These are phyloP conservation scores for Mucuna pruriens DNA, from an alignment of 306 rosid genomes.

Conservation along the genomic window DNA sequence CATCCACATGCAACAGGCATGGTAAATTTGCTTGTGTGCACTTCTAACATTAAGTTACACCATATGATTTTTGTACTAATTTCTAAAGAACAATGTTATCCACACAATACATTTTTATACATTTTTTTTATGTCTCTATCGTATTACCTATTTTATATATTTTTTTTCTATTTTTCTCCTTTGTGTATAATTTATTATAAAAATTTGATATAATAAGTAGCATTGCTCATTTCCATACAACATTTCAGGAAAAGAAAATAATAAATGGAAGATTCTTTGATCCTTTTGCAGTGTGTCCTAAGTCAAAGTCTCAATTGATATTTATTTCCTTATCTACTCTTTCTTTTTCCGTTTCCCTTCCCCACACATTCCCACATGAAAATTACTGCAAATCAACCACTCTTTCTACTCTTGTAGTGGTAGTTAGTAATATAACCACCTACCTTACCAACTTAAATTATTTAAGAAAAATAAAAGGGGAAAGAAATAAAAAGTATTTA, in stretches of 20 bases:
- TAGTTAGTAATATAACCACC: conserved; percentile 28
- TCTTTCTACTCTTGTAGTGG: conserved; percentile 16
- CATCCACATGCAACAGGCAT: background rate
- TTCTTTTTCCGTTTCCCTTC: background rate
- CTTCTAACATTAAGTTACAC: background rate
- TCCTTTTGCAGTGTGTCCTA: conserved; percentile 13
- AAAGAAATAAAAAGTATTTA: background rate
- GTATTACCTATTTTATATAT: background rate
- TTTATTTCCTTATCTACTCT: conserved; percentile 27
- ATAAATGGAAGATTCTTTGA: conserved; percentile 11
- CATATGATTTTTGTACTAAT: background rate
- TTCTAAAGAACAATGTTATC: background rate
- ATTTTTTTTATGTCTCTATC: background rate
- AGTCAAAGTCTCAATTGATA: conserved; percentile 12
- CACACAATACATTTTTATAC: background rate
- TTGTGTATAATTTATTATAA: background rate
- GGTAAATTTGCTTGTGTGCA: background rate
- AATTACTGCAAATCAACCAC: conserved; percentile 36
- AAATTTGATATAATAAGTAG: background rate
- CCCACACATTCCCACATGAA: background rate
- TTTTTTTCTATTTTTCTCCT: background rate
- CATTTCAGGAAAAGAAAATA: background rate
- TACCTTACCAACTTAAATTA: conserved; percentile 30
- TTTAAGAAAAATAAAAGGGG: background rate
- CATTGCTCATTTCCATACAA: background rate